phyloP scores from a whole-genome alignment of 108 stramenopile genomes.

The Mayamaea pseudoterrestris region DNA sequence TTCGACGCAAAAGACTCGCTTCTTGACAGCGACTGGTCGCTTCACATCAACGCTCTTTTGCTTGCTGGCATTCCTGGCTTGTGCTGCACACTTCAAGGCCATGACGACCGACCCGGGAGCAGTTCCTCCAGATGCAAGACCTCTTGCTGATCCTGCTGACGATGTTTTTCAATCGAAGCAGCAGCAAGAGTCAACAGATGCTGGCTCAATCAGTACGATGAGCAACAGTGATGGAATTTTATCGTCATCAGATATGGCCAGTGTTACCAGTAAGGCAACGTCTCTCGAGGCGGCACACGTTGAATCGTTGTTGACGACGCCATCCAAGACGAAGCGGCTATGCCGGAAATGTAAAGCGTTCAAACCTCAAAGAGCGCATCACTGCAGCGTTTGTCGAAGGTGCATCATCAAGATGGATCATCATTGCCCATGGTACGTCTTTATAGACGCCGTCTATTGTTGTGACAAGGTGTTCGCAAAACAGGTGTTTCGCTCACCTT shows the following conservation, averaged over 20 bases:
- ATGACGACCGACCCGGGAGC: constrained; percentile 90
- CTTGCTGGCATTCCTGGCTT: constrained; percentile 43
- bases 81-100: constrained; percentile 64
- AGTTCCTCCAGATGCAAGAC: constrained; percentile 75
- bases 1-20: too few species aligned
- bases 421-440: constrained; percentile 71
- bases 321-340: constrained; percentile 17
- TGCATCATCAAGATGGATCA: constrained; percentile 93
- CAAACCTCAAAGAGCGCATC: constrained; percentile 83
- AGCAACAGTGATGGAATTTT: too few species aligned
- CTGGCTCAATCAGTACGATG: too few species aligned
- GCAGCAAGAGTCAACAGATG: constrained; percentile 4
- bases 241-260: too few species aligned
- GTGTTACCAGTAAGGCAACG: too few species aligned
- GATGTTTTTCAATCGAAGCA: constrained; percentile 7
- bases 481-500: background rate
- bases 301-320: background rate
- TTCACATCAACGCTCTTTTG: constrained; percentile 48
- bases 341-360: constrained; percentile 77
- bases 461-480: background rate
- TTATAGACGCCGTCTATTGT: background rate
- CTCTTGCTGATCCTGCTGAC: constrained; percentile 28
- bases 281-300: constrained; percentile 9
- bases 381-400: constrained; percentile 75
- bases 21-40: constrained; percentile 32